Percentiles rank a stretch among this genome's conserved stretches.
Evolutionary conservation across 768 basidiomycete species (phyloP).

Genomic region (Sistotremastrum suecicum): DNA sequence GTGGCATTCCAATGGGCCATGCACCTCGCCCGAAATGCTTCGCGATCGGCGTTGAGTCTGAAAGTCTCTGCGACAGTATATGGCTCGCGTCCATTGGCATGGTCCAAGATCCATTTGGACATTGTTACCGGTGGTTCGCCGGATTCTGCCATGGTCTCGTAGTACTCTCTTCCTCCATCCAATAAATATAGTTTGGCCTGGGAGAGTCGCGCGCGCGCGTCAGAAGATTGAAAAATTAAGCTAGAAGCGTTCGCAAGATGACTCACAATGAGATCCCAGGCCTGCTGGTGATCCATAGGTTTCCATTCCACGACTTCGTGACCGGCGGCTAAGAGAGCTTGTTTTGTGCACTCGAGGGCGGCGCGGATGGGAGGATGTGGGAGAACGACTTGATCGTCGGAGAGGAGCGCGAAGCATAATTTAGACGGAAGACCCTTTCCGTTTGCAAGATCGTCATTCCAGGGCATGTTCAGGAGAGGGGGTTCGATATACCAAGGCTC

Average conservation of each 20-base stretch:
- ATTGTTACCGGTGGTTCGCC: constrained; percentile 27
- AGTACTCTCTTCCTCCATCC: constrained; percentile 34
- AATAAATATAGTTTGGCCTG: constrained; percentile 34
- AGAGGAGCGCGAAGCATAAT: constrained; percentile 31
- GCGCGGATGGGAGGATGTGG: constrained; percentile 34
- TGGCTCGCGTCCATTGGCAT: constrained; percentile 20
- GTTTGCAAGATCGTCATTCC: constrained; percentile 26
- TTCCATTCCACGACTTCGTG: constrained; percentile 39
- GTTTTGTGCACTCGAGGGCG: constrained; percentile 25
- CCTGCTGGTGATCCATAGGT: constrained; percentile 27
- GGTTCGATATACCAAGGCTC: constrained; percentile 34
- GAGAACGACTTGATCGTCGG: constrained; percentile 35
- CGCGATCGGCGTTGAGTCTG: constrained; percentile 29
- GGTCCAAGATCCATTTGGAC: constrained; percentile 28
- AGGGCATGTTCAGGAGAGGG: constrained; percentile 34
- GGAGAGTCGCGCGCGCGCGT: neutral
- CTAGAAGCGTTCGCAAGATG: constrained; percentile 8
- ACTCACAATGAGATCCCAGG: constrained; percentile 35
- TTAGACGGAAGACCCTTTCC: constrained; percentile 25
- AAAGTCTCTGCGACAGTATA: constrained; percentile 29
- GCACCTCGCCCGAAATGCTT: constrained; percentile 24
- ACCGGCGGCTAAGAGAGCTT: constrained; percentile 27
- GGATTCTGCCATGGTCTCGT: constrained; percentile 17
- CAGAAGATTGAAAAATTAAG: neutral
- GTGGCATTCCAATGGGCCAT: constrained; percentile 33